These are phyloP conservation scores for Tricholoma terreum DNA, from an alignment of 768 basidiomycete species.

Conservation along the genomic window DNA sequence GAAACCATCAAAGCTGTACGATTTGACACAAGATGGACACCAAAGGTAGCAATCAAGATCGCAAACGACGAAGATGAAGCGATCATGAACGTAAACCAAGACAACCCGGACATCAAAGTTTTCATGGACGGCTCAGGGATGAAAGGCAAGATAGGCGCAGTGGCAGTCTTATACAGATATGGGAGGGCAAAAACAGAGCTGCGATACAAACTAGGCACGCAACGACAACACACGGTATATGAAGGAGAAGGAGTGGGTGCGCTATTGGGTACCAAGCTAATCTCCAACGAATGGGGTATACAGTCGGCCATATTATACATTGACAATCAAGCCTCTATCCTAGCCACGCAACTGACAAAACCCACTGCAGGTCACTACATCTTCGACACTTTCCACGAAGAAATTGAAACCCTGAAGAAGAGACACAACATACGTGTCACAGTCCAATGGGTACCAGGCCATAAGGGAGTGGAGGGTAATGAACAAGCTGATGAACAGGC, in stretches of 20 bases:
- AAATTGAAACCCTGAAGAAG: background rate
- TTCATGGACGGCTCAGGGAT: too few species aligned
- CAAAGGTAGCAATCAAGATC: too few species aligned
- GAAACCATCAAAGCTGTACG: constrained; percentile 8
- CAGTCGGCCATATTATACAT: background rate
- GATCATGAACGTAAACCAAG: constrained; percentile 5
- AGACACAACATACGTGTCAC: background rate
- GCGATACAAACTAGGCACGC: too few species aligned
- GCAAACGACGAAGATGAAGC: background rate
- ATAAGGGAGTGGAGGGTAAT: constrained; percentile 12
- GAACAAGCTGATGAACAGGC: constrained; percentile 10
- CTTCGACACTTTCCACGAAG: background rate
- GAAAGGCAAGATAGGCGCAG: constrained; percentile 16
- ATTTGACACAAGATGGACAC: too few species aligned
- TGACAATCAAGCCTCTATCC: too few species aligned
- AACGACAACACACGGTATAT: constrained; percentile 11
- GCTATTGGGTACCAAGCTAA: constrained; percentile 10
- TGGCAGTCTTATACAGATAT: constrained; percentile 13
- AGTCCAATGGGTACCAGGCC: too few species aligned
- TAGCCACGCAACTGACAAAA: too few species aligned
- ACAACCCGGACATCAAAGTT: too few species aligned
- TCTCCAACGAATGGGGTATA: background rate
- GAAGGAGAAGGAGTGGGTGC: constrained; percentile 19
- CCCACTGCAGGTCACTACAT: too few species aligned
- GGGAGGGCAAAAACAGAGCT: background rate